These are phyloP conservation scores for Fusarium nurragi DNA, from an alignment of 2,329 filamentous ascomycete genomes.

Conservation along the genomic window DNA sequence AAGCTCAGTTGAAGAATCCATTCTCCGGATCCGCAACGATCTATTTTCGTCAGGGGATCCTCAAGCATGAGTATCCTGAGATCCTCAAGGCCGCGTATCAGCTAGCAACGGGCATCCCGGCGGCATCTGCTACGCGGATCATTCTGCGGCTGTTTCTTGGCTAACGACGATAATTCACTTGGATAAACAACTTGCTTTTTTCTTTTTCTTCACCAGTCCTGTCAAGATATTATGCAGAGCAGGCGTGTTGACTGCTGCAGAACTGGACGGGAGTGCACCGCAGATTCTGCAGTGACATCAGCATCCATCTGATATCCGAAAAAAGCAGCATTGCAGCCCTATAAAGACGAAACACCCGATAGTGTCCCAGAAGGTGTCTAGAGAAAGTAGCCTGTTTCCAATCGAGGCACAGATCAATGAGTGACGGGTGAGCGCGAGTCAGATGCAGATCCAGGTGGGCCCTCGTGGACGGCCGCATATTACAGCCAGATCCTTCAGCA, in stretches of 20 bases:
- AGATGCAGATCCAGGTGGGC: background rate
- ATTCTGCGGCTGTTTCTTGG: background rate
- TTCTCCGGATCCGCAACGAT: slow-evolving; percentile 37
- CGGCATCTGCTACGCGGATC: background rate
- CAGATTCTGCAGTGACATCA: background rate
- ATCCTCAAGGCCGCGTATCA: slow-evolving; percentile 1
- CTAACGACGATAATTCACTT: no score
- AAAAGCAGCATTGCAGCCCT: background rate
- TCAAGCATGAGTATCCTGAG: background rate
- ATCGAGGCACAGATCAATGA: slow-evolving; percentile 3
- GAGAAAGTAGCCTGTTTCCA: background rate
- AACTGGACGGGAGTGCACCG: background rate
- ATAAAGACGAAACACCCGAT: background rate
- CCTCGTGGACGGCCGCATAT: slow-evolving; percentile 12
- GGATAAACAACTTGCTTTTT: no score
- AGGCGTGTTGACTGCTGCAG: background rate
- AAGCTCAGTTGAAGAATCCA: slow-evolving; percentile 30
- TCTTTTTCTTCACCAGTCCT: no score
- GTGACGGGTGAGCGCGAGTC: slow-evolving; percentile 7
- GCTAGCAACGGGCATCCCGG: background rate
- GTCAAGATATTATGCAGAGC: no score
- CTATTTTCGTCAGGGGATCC: slow-evolving; percentile 29
- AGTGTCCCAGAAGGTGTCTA: slow-evolving; percentile 1
- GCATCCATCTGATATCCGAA: background rate
- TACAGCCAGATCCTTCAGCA: background rate